A percentile compares a stretch with the other conserved stretches of the same genome.
phyloP scores from a whole-genome alignment of 129 eudicot genomes.

The Dittrichia graveolens region DNA sequence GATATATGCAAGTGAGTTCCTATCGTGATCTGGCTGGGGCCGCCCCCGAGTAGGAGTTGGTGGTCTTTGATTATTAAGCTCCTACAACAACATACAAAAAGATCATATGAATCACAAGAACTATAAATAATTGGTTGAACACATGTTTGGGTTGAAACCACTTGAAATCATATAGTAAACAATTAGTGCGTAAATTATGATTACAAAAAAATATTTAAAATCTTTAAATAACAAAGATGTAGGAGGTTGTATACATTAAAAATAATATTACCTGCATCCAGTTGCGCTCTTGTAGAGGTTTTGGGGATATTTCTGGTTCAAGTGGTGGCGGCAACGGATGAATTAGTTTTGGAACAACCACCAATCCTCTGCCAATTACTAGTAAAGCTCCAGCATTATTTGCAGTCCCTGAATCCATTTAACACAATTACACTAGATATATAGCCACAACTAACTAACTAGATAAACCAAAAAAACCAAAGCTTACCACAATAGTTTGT shows the following conservation, averaged over 20 bases:
- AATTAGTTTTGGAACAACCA: conserved; percentile 83
- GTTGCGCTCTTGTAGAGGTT: conserved; percentile 56
- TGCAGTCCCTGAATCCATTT: conserved; percentile 69
- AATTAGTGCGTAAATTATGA: neutral
- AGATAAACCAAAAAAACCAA: neutral
- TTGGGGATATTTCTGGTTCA: conserved; percentile 80
- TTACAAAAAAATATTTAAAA: neutral
- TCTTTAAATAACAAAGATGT: too few species aligned
- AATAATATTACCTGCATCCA: conserved; percentile 77
- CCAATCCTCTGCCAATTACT: conserved; percentile 90
- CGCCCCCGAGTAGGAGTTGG: conserved; percentile 96
- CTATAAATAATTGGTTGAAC: neutral
- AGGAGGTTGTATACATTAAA: too few species aligned
- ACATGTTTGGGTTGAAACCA: neutral
- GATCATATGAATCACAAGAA: conserved; percentile 14
- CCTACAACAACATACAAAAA: conserved; percentile 47
- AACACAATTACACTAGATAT: conserved; percentile 24
- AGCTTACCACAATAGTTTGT: conserved; percentile 92
- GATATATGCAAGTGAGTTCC: conserved; percentile 86
- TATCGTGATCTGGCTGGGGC: conserved; percentile 85
- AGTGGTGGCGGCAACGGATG: conserved; percentile 91
- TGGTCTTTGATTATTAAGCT: conserved; percentile 92
- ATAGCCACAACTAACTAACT: neutral
- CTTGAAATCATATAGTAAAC: neutral
- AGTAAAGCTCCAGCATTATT: conserved; percentile 96